Evolutionary conservation across 257 asterid genomes (phyloP).

Genomic region (Cinchona pubescens): DNA sequence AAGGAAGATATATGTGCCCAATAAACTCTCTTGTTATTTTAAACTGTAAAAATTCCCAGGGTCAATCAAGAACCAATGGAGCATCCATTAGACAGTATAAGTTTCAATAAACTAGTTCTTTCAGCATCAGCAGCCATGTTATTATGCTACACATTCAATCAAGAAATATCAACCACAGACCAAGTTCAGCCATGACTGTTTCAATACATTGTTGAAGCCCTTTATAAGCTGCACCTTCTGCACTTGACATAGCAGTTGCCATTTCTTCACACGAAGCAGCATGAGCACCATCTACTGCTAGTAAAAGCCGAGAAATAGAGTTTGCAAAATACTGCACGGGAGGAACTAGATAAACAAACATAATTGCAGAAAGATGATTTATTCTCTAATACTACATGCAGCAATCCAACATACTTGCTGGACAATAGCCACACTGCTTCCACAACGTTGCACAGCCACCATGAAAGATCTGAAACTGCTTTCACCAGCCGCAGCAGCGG

Average conservation of each 20-base stretch:
- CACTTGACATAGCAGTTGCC: constrained; percentile 94
- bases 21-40: background rate
- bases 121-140: background rate
- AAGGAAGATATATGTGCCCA: background rate
- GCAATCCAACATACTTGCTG: constrained; percentile 70
- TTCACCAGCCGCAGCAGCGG: constrained; percentile 99
- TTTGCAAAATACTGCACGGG: constrained; percentile 79
- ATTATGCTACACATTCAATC: background rate
- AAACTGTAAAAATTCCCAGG: background rate
- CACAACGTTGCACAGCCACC: constrained; percentile 99
- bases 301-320: constrained; percentile 85
- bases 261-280: constrained; percentile 98
- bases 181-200: constrained; percentile 98
- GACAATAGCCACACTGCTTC: constrained; percentile 98
- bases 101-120: background rate
- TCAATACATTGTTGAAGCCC: constrained; percentile 98
- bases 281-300: constrained; percentile 98
- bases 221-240: constrained; percentile 95
- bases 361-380: background rate
- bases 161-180: constrained; percentile 42
- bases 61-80: background rate
- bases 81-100: background rate
- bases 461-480: constrained; percentile 94
- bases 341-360: constrained; percentile 12
- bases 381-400: constrained; percentile 10